These are phyloP conservation scores for Penicillium lividum DNA, from an alignment of 495 filamentous ascomycete species.

Conservation along the genomic window DNA sequence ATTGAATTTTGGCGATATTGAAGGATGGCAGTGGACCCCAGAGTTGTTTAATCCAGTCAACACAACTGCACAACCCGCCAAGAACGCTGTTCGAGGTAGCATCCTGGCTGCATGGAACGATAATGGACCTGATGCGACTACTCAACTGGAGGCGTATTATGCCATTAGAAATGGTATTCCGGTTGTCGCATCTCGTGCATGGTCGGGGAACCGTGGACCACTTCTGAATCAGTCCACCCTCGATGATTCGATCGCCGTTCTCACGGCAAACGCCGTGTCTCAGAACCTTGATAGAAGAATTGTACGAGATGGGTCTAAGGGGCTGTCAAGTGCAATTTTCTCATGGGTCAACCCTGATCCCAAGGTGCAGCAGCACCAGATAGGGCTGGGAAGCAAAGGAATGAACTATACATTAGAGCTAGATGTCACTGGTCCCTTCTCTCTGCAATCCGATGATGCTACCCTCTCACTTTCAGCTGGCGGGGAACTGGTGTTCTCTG, in stretches of 20 bases:
- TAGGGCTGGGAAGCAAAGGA: constrained; percentile 51
- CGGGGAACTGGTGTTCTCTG: constrained; percentile 40
- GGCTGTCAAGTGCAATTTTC: not conserved
- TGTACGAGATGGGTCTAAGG: not conserved
- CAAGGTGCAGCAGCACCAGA: not conserved
- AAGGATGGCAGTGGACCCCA: constrained; percentile 54
- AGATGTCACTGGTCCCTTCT: constrained; percentile 40
- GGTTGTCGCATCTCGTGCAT: constrained; percentile 44
- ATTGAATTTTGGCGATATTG: constrained; percentile 45
- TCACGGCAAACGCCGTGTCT: constrained; percentile 41
- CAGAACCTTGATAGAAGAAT: constrained; percentile 53
- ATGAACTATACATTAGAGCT: constrained; percentile 52
- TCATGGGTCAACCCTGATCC: constrained; percentile 11
- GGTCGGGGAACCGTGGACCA: constrained; percentile 44
- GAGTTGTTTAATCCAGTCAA: constrained; percentile 50
- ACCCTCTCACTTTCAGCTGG: constrained; percentile 30
- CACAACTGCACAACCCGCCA: constrained; percentile 30
- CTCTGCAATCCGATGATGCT: constrained; percentile 38
- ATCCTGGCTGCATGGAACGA: constrained; percentile 60
- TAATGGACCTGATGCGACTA: constrained; percentile 56
- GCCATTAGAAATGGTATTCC: constrained; percentile 54
- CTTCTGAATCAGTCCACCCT: constrained; percentile 29
- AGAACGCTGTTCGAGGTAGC: constrained; percentile 45
- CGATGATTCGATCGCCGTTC: constrained; percentile 30
- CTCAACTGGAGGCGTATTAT: constrained; percentile 56